These are phyloP conservation scores for Aspergillus sclerotiicarbonarius DNA, from an alignment of 495 filamentous ascomycete species.

Conservation along the genomic window DNA sequence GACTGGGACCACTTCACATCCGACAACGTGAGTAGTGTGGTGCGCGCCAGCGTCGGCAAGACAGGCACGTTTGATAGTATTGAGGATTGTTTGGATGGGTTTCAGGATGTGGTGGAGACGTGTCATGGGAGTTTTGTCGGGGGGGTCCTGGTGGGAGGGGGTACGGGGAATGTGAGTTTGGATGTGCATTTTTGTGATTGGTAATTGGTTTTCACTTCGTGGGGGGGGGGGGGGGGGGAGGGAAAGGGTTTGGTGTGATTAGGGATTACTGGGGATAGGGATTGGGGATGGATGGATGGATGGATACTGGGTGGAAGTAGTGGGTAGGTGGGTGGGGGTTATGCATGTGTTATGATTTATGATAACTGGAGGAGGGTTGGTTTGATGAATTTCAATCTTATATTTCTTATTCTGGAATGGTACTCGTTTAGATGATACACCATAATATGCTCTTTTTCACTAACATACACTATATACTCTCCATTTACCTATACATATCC, in stretches of 20 bases:
- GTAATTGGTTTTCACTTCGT: neutral
- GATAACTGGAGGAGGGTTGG: no score
- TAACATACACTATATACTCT: neutral
- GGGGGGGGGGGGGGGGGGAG: neutral
- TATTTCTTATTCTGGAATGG: no score
- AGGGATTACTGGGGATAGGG: neutral
- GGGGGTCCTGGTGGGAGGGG: neutral
- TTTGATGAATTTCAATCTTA: no score
- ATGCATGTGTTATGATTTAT: no score
- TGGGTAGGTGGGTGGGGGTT: no score
- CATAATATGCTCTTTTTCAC: no score
- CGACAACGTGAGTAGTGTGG: neutral
- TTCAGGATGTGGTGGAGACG: neutral
- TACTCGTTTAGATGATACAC: neutral
- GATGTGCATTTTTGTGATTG: slow-evolving; percentile 2
- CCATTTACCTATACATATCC: neutral
- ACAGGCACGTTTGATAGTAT: neutral
- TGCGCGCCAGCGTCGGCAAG: neutral
- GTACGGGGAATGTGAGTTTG: slow-evolving; percentile 1
- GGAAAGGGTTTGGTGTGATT: neutral
- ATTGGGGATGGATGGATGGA: neutral
- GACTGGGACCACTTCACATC: neutral
- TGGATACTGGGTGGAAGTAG: no score
- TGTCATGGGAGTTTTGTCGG: neutral
- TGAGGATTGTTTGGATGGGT: slow-evolving; percentile 2